Conservation (phyloP, 371 early-diverging fungal species). For the Mucor mucedo region DNA sequence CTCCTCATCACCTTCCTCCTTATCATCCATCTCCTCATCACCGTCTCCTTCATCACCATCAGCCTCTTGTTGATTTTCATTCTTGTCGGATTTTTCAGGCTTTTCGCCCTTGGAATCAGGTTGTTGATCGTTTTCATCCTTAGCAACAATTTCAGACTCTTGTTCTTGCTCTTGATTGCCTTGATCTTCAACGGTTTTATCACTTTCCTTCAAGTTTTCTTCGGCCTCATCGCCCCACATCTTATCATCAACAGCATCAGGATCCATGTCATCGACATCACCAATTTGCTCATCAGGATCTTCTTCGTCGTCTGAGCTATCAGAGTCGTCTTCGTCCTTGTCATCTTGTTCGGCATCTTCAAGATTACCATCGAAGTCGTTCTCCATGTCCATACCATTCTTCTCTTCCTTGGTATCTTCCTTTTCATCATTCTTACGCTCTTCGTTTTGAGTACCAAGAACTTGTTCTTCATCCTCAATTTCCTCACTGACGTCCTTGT, state of each 20-base stretch:
- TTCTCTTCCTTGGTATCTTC: slow-evolving; percentile 81
- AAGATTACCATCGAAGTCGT: slow-evolving; percentile 92
- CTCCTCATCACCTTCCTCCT: slow-evolving; percentile 40
- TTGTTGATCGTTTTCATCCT: slow-evolving; percentile 63
- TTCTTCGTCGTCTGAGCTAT: slow-evolving; percentile 64
- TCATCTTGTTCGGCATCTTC: slow-evolving; percentile 87
- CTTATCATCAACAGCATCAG: slow-evolving; percentile 94
- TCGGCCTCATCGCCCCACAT: slow-evolving; percentile 93
- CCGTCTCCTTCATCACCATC: slow-evolving; percentile 59
- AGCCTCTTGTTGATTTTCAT: slow-evolving; percentile 38
- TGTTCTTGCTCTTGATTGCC: slow-evolving; percentile 57
- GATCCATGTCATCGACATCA: slow-evolving; percentile 85
- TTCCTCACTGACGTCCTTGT: slow-evolving; percentile 94
- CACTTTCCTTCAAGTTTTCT: slow-evolving; percentile 69
- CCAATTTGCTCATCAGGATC: slow-evolving; percentile 92
- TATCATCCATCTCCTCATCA: slow-evolving; percentile 47
- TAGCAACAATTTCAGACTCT: slow-evolving; percentile 71
- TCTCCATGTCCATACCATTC: slow-evolving; percentile 95
- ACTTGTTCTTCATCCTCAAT: slow-evolving; percentile 97
- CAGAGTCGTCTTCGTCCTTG: slow-evolving; percentile 51
- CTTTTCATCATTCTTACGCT: slow-evolving; percentile 62
- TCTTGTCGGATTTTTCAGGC: slow-evolving; percentile 31
- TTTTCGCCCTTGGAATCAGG: slow-evolving; percentile 40
- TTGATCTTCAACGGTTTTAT: slow-evolving; percentile 65
- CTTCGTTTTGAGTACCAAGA: slow-evolving; percentile 83